phyloP scores from a whole-genome alignment of 441 rosid species.

The Syzygium malaccense region DNA sequence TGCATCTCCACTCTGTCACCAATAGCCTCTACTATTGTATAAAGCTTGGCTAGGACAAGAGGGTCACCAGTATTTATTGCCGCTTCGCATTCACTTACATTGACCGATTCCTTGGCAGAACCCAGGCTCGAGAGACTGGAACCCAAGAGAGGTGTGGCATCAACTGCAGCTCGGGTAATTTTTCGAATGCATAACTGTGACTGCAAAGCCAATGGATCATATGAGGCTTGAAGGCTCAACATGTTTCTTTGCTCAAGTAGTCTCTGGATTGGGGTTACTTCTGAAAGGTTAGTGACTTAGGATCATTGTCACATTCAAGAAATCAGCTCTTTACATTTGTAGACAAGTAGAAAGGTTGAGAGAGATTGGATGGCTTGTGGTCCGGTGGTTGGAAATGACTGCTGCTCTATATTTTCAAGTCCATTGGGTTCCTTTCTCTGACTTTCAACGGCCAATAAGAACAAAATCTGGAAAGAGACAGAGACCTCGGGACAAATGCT shows the following conservation, averaged over 20 bases:
- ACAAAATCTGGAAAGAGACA: background rate
- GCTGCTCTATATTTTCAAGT: background rate
- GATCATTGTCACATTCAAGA: background rate
- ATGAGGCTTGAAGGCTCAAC: constrained; percentile 24
- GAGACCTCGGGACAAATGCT: background rate
- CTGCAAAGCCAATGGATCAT: background rate
- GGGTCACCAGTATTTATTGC: constrained; percentile 5
- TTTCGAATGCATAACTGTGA: background rate
- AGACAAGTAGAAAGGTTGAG: background rate
- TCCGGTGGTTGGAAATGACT: background rate
- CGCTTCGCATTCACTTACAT: background rate
- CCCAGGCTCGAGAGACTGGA: background rate
- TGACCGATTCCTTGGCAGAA: background rate
- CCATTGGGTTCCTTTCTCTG: background rate
- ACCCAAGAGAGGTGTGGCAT: constrained; percentile 8
- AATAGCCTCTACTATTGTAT: constrained; percentile 16
- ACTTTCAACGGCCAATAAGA: constrained; percentile 6
- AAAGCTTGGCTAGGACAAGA: constrained; percentile 10
- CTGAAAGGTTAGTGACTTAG: background rate
- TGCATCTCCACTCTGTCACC: constrained; percentile 28
- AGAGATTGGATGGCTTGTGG: background rate
- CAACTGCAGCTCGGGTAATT: constrained; percentile 1
- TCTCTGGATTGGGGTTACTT: background rate
- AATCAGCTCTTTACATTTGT: background rate
- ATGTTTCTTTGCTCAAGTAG: background rate